phyloP scores from a whole-genome alignment of 352 stramenopile genomes.

The Phytopythium helicoides region DNA sequence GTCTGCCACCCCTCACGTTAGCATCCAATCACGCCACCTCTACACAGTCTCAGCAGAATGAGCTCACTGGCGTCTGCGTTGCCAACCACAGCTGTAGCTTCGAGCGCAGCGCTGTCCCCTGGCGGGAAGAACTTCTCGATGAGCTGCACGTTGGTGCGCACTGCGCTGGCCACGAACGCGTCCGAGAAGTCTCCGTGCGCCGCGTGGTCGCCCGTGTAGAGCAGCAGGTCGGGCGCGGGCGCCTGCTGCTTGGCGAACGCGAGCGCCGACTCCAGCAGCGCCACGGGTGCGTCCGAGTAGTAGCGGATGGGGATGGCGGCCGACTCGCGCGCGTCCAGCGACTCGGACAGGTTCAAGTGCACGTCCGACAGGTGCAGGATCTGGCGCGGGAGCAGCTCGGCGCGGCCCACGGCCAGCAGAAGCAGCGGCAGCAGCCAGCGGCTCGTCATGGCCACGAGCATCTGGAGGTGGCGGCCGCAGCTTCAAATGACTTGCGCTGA shows the following conservation, averaged over 20 bases:
- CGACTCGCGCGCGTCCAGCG: conserved; percentile 31
- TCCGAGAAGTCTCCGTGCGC: conserved; percentile 62
- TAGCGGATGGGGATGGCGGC: conserved; percentile 44
- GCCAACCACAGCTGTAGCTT: conserved; percentile 76
- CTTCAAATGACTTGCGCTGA: neutral
- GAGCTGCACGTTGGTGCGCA: conserved; percentile 61
- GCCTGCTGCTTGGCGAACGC: conserved; percentile 52
- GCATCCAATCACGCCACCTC: too few relatives aligned
- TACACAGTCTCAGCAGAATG: neutral
- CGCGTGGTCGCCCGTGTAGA: conserved; percentile 82
- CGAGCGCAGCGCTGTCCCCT: conserved; percentile 15
- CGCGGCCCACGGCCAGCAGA: neutral
- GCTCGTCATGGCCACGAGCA: neutral
- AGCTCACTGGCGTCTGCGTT: conserved; percentile 78
- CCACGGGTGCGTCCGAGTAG: conserved; percentile 46
- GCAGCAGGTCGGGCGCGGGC: conserved; percentile 57
- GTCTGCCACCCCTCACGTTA: conserved; percentile 27
- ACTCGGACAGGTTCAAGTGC: conserved; percentile 72
- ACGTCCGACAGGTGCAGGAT: conserved; percentile 88
- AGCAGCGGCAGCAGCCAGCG: neutral
- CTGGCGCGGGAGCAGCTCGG: conserved; percentile 11
- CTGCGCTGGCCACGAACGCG: conserved; percentile 52
- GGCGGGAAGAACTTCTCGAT: conserved; percentile 72
- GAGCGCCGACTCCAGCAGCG: conserved; percentile 69
- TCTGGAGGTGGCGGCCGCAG: neutral